Evolutionary conservation across 305 asterid species (phyloP), one percentile per base, ranked within the genome.

Genomic region (Lippia alba): DNA sequence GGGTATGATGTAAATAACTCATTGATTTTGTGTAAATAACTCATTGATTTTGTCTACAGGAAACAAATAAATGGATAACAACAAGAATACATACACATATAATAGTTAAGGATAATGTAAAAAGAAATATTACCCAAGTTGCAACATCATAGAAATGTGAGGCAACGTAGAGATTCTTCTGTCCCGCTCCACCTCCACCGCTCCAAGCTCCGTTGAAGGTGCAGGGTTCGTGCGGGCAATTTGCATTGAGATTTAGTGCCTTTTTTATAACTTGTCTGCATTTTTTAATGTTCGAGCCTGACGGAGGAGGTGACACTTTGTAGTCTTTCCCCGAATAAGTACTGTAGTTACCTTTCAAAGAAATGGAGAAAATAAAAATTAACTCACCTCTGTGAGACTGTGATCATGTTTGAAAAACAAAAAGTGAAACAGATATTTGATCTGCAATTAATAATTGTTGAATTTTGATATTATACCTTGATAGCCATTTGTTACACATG

Each of bases 131-230:
- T 24, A 49, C 55, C 55, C 55, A 49, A 49, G 55, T 17, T 3
- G 55, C 55, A 14, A 3, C n/a, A 17, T 49, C 55, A n/a, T 3
- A 49, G 55, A 49, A 49, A 49, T 12, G n/a, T 14, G 55, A 49
- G 19, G 55, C 55, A n/a, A 49, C 55, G 55, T 49, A 49, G 55
- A 49, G 18, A n/a, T 49, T 49, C 19, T 49, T 49, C 19, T 49
- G 55, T 14, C 55, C 55, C n/a, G n/a, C 55, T 12, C 55, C 55
- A 49, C 55, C 55, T 14, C 55, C 55, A 7, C 55, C 55, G 7
- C 55, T 49, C 55, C 55, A 49, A 49, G 19, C 55, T 49, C 55
- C 55, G n/a, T 49, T 14, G 55, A 49, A 49, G 55, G 55, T 49
- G 55, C 55, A 49, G 19, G n/a, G n/a, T 14, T 14, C n/a, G 55